phyloP scores from a whole-genome alignment of 179 eudicot genomes.

The Carnegiea gigantea region DNA sequence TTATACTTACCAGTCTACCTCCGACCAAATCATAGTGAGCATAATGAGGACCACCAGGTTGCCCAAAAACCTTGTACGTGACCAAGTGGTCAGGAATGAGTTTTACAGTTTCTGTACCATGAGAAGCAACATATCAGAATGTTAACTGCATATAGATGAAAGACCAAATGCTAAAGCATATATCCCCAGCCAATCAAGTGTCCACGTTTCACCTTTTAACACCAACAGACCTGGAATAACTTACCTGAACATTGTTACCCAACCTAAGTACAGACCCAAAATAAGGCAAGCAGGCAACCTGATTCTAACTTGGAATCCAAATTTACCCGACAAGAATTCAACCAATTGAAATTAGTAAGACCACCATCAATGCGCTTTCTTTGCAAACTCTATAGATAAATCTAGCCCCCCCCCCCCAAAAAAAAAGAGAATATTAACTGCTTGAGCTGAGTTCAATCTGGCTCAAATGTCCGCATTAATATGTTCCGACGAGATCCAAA shows the following conservation, averaged over 20 bases:
- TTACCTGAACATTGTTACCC: background rate
- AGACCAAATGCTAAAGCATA: background rate
- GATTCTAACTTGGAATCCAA: background rate
- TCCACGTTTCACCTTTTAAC: background rate
- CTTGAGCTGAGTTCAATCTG: background rate
- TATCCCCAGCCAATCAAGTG: background rate
- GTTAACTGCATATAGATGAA: background rate
- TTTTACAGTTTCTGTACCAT: slow-evolving; percentile 74
- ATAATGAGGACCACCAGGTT: slow-evolving; percentile 89
- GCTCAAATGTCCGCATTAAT: background rate
- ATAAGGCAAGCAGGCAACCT: too few species aligned
- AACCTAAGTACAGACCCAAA: background rate
- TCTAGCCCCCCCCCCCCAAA: background rate
- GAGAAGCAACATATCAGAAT: background rate
- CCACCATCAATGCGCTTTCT: background rate
- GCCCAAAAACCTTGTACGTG: slow-evolving; percentile 77
- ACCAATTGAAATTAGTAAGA: background rate
- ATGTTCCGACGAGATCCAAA: background rate
- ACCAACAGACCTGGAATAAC: background rate
- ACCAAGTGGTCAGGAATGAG: slow-evolving; percentile 68
- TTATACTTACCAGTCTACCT: slow-evolving; percentile 63
- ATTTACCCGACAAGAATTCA: background rate
- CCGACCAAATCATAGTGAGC: slow-evolving; percentile 98
- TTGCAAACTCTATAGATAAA: background rate
- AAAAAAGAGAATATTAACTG: background rate